Conservation (phyloP, 169 alveolate species). For the Eimeria falciformis region DNA sequence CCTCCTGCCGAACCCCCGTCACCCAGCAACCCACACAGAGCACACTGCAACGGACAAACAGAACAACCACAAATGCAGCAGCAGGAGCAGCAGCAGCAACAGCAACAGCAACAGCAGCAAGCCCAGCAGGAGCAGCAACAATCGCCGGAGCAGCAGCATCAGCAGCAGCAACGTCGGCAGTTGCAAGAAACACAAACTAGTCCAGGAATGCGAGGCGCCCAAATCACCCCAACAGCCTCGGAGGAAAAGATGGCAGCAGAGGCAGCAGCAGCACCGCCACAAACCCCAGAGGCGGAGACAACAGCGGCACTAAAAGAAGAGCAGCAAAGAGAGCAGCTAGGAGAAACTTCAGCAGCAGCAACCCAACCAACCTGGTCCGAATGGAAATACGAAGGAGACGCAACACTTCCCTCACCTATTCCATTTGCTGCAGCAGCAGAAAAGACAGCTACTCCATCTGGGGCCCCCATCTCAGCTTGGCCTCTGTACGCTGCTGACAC, state of each 20-base stretch:
- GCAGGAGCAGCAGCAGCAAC: slow-evolving; percentile 8
- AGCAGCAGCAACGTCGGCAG: not conserved
- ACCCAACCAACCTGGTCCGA: not conserved
- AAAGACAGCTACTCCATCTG: not conserved
- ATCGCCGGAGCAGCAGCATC: not conserved
- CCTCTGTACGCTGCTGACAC: not conserved
- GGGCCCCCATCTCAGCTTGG: slow-evolving; percentile 5
- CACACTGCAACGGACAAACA: not conserved
- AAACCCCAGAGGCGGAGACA: not conserved
- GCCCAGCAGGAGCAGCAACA: not conserved
- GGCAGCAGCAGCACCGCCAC: not conserved
- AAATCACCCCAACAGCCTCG: slow-evolving; percentile 21
- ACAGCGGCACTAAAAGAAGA: not conserved
- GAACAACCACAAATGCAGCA: not conserved
- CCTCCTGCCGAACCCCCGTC: too few relatives aligned
- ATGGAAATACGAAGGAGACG: not conserved
- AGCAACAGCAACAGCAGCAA: slow-evolving; percentile 2
- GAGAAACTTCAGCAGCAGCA: not conserved
- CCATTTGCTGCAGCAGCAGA: not conserved
- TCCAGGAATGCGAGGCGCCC: slow-evolving; percentile 15
- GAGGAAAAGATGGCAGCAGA: not conserved
- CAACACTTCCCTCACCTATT: not conserved
- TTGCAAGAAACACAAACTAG: not conserved
- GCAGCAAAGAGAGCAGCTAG: not conserved
- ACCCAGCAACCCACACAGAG: not conserved